Conservation (phyloP, 1,284 basidiomycete species). For the Ustilago xerochloae region DNA sequence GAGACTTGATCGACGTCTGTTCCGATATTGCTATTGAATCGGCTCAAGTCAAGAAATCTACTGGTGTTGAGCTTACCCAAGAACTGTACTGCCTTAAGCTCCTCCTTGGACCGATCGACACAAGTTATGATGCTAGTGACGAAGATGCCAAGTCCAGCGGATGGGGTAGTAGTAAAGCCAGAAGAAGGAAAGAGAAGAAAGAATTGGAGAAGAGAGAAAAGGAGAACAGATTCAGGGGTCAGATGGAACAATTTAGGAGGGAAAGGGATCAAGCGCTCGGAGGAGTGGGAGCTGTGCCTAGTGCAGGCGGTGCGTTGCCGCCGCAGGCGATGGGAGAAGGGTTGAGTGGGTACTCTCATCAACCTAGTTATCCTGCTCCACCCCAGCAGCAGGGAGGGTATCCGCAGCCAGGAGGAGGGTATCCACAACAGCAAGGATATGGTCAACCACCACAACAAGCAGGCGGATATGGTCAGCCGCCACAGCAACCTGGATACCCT, state of each 20-base stretch:
- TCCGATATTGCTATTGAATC: slow-evolving; percentile 55
- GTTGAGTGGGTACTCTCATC: slow-evolving; percentile 30
- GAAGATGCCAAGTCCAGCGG: slow-evolving; percentile 25
- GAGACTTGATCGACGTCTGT: slow-evolving; percentile 58
- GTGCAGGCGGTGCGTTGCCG: slow-evolving; percentile 37
- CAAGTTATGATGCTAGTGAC: slow-evolving; percentile 55
- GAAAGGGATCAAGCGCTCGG: slow-evolving; percentile 24
- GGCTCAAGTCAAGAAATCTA: slow-evolving; percentile 43
- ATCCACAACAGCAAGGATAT: neutral
- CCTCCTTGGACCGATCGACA: slow-evolving; percentile 56
- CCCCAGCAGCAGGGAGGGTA: slow-evolving; percentile 23
- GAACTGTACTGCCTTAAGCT: slow-evolving; percentile 60
- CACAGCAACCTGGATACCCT: neutral
- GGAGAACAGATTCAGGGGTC: slow-evolving; percentile 14
- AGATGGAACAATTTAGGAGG: slow-evolving; percentile 22
- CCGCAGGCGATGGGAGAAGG: slow-evolving; percentile 18
- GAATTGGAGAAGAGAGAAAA: slow-evolving; percentile 19
- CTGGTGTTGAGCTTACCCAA: slow-evolving; percentile 53
- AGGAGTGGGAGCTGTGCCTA: slow-evolving; percentile 24
- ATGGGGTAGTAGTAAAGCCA: slow-evolving; percentile 3
- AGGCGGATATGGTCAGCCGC: too few relatives aligned
- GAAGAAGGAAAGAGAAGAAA: slow-evolving; percentile 32
- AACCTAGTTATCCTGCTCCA: slow-evolving; percentile 24
- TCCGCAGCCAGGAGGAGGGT: slow-evolving; percentile 9
- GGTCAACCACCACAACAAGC: too few relatives aligned